Base-by-base conservation (phyloP, 2,329 filamentous ascomycete species). In the Ophiocordyceps polyrhachis-furcata region DNA sequence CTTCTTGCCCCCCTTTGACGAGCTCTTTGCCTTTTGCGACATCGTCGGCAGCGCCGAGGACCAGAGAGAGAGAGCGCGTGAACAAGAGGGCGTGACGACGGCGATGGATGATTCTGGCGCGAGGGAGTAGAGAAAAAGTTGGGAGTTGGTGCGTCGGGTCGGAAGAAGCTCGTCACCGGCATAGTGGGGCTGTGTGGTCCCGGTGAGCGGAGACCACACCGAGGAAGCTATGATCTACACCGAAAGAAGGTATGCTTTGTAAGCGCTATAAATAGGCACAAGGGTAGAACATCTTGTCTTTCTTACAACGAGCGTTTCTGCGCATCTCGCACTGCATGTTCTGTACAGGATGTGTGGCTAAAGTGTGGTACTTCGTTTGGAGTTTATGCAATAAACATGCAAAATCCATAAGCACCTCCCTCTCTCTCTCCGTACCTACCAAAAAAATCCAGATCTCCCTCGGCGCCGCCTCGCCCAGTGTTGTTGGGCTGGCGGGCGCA, bases 1-100 rank as follows among this genome's bases (percentile, higher is more conserved):
- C 56, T 73, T 74, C 55, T 74, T 76, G 53, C 66, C 66, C 62
- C 66, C 66, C 62, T 73, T 71, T 48, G 58, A 56, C 47, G 62
- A 60, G 54, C 55, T 56, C 56, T 67, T 62, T 50, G 62, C 59
- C 57, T 67, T 63, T 56, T 66, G 62, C 51, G 68, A 70, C 69
- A 71, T 71, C 40, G 47, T 49, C n/a, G 8, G 35, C 35, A 19
- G n/a, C n/a, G 35, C 35, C 35, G 35, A 38, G 8, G 35, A 19
- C 35, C 35, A n/a, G 35, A 19, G 5, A 38, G 25, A 7, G 25
- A 28, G 25, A 7, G 25, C 4, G 23, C n/a, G n/a, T n/a, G n/a
- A n/a, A n/a, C n/a, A n/a, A n/a, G 23, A 32, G 5, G 32, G 32
- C 32, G 32, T n/a, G n/a, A n/a, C 4, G 35, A n/a, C 6, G 35